Conservation (phyloP, 2,329 filamentous ascomycete genomes). For the Aspergillus versicolor region DNA sequence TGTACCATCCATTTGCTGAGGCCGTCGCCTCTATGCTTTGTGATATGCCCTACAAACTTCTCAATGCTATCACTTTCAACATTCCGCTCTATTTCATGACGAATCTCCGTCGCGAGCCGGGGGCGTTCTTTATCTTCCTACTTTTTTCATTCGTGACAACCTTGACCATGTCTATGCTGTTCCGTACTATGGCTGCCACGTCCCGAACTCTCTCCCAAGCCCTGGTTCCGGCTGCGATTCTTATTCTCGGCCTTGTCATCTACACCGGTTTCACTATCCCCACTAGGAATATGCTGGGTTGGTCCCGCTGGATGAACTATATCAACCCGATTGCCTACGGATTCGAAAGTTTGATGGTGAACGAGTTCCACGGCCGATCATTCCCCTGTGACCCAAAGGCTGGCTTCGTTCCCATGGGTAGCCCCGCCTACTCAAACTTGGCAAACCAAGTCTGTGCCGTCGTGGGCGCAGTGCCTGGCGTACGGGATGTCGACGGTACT, state of each 20-base stretch:
- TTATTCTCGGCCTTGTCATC: slow-evolving; percentile 47
- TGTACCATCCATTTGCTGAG: slow-evolving; percentile 88
- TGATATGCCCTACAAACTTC: slow-evolving; percentile 79
- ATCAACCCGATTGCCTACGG: slow-evolving; percentile 76
- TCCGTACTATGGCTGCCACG: slow-evolving; percentile 75
- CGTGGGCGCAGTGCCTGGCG: slow-evolving; percentile 59
- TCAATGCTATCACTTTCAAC: slow-evolving; percentile 76
- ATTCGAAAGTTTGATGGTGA: slow-evolving; percentile 78
- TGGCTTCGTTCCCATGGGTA: slow-evolving; percentile 44
- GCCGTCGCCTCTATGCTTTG: slow-evolving; percentile 83
- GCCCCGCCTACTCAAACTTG: slow-evolving; percentile 35
- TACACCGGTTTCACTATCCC: slow-evolving; percentile 51
- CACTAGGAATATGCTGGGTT: slow-evolving; percentile 65
- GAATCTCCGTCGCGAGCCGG: slow-evolving; percentile 70
- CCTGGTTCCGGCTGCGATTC: slow-evolving; percentile 55
- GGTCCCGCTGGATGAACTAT: slow-evolving; percentile 82
- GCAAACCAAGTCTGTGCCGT: slow-evolving; percentile 56
- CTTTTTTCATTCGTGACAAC: slow-evolving; percentile 73
- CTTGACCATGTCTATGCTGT: slow-evolving; percentile 80
- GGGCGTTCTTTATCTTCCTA: slow-evolving; percentile 82
- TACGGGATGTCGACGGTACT: slow-evolving; percentile 56
- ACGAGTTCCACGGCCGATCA: slow-evolving; percentile 70
- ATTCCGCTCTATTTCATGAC: slow-evolving; percentile 83
- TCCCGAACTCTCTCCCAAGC: slow-evolving; percentile 66
- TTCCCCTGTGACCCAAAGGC: slow-evolving; percentile 49